Evolutionary conservation across 805 yeast genomes (phyloP), one percentile per base, ranked within the genome.

Genomic region (Candida berthetii): DNA sequence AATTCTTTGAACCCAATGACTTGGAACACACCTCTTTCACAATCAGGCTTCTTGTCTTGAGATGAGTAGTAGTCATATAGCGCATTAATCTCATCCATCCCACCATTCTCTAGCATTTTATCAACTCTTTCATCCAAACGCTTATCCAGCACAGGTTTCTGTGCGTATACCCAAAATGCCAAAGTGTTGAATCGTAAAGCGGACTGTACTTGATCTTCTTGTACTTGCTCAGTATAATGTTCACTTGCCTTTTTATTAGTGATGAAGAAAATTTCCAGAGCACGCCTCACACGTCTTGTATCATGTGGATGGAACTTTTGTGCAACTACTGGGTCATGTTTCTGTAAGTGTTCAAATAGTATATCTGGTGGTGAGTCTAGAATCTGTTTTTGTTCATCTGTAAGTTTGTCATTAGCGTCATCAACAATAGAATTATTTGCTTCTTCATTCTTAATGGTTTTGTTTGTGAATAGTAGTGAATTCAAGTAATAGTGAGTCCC

Each of bases 401-500:
- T 57, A 39, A 60, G 37, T 17, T 37, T 13, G 24, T 49, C 39
- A n/a, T 20, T 42, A 8, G 31, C 44, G 13, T 11, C 22, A 10
- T 20, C 38, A 3, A 38, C 27, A 2, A 31, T 35, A 2, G 50
- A 38, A 7, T 39, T 41, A 10, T 48, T 41, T 16, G 32, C 39
- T 13, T 41, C 46, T 0, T 47, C 42, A 2, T 66, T 58, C 4
- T 71, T 72, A 7, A 84, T 71, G 0, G 85, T 80, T 43, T 78
- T 79, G 53, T 88, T 86, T 32, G 74, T 69, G 57, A 90, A 86
- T 8, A 87, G 57, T 8, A 91, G 58, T 8, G 85, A 78, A 60
- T 86, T 96, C 31, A 88, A 66, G 57, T 93, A 93, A 60, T 93
- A 93, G 56, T 90, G 97, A 0, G 99, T 93, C 0, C 99, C 99